Conservation (phyloP, 73 alveolate genomes). For the Breviolum minutum region DNA sequence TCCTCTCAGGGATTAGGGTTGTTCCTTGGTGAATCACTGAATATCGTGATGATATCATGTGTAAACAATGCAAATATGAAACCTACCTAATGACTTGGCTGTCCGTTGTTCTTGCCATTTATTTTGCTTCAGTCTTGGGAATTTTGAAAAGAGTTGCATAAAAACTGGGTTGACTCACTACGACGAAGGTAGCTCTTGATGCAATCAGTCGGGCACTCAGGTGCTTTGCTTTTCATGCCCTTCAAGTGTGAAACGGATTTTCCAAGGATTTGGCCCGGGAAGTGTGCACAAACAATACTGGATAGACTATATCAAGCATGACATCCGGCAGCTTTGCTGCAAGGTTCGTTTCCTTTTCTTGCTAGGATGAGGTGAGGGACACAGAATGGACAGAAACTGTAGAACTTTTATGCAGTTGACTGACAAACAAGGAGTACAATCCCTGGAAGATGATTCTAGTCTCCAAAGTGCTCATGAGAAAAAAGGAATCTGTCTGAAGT, state of each 20-base stretch:
- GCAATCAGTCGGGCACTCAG: conserved; percentile 60
- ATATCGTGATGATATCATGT: background rate
- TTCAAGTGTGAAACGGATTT: background rate
- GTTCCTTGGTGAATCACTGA: no score
- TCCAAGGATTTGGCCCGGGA: background rate
- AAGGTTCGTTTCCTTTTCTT: no score
- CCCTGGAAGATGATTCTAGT: background rate
- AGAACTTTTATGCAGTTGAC: no score
- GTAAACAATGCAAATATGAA: no score
- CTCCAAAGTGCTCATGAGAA: no score
- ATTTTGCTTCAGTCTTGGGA: background rate
- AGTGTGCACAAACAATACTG: conserved; percentile 5
- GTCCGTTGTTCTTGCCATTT: background rate
- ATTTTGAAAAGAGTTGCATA: background rate
- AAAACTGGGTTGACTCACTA: background rate
- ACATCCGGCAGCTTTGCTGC: conserved; percentile 30
- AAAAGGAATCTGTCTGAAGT: no score
- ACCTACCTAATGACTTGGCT: no score
- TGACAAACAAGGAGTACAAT: no score
- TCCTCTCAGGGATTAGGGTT: no score
- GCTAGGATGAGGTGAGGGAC: no score
- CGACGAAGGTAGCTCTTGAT: conserved; percentile 54
- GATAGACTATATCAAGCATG: conserved; percentile 13
- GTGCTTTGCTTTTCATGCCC: background rate
- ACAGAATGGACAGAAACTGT: no score